Evolutionary conservation across 768 basidiomycete genomes (phyloP), one percentile per base, ranked within the genome.

Genomic region (Serendipita vermifera): DNA sequence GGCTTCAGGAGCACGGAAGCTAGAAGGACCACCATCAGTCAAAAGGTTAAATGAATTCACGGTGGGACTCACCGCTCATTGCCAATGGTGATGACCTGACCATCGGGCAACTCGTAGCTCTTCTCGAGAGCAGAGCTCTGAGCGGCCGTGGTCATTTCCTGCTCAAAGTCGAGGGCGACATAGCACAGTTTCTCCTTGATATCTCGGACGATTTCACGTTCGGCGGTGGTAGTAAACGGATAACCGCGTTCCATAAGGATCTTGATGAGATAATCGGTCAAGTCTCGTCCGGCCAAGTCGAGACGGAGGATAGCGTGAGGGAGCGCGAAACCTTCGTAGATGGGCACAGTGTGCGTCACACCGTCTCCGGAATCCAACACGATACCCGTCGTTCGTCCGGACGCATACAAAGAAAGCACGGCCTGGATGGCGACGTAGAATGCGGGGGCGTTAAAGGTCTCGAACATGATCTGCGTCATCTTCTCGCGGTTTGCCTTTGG

Each of bases 391-490:
- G 81, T 82, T 66, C 81, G 77, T 66, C 81, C 81, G 46, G 79
- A 81, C 32, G 81, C 81, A 69, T 82, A 82, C 33, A 81, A 75
- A 43, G 87, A 89, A 35, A 93, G 77, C 55, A 91, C 87, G 67
- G 87, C 88, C 73, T 93, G 89, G 71, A 91, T 89, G 55, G 84
- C 77, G 62, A 90, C 87, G 76, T 90, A 90, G 78, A 91, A 88
- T 9, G 89, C 88, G 58, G 88, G 89, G 13, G 82, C 83, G 69
- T 90, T 91, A 79, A 91, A 91, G 11, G 88, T 92, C 75, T 92
- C 88, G 71, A 92, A 92, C 87, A 91, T 90, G 80, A 89, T 90
- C 70, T 92, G 87, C 61, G 87, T 90, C 84, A 86, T 89, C 78
- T 89, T 88, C 75, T 90, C 88, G 65, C 88, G 75, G 74, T 91